These are phyloP conservation scores for Escovopsis sp. DNA, from an alignment of 2,329 filamentous ascomycete species.

Conservation along the genomic window DNA sequence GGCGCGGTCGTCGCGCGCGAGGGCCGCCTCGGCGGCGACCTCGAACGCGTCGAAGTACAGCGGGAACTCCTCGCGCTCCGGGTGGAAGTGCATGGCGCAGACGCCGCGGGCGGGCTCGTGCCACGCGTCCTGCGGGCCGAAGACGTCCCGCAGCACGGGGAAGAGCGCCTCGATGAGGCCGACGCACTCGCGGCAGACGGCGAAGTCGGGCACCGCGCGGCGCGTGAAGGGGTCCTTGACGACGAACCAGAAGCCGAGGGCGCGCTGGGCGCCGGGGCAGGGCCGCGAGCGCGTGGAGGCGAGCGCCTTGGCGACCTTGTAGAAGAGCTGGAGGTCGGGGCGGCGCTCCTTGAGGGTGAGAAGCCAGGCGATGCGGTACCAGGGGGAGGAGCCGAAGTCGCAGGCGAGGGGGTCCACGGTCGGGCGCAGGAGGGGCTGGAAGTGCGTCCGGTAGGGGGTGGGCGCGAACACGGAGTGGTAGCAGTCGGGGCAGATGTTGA, in stretches of 20 bases:
- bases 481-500: slow-evolving; percentile 74
- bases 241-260: slow-evolving; percentile 56
- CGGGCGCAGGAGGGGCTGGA: slow-evolving; percentile 42
- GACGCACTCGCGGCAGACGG: slow-evolving; percentile 60
- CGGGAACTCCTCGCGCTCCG: slow-evolving; percentile 37
- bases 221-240: slow-evolving; percentile 52
- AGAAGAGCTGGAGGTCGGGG: slow-evolving; percentile 52
- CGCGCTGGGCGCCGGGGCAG: slow-evolving; percentile 42
- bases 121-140: slow-evolving; percentile 36
- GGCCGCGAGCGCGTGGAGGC: slow-evolving; percentile 31
- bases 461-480: slow-evolving; percentile 53
- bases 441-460: slow-evolving; percentile 51
- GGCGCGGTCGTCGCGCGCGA: slow-evolving; percentile 23
- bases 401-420: slow-evolving; percentile 48
- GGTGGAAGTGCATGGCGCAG: slow-evolving; percentile 53
- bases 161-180: slow-evolving; percentile 58
- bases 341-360: slow-evolving; percentile 57
- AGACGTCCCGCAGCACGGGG: slow-evolving; percentile 53
- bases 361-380: slow-evolving; percentile 75
- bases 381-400: slow-evolving; percentile 61
- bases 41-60: slow-evolving; percentile 48
- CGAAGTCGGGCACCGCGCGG: slow-evolving; percentile 53
- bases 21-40: slow-evolving; percentile 35
- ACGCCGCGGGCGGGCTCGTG: slow-evolving; percentile 32
- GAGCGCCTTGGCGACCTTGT: slow-evolving; percentile 47